A percentile compares a stretch with the other conserved stretches of the same genome.
phyloP scores from a whole-genome alignment of 352 stramenopile genomes.

The Globisporangium takayamanum region DNA sequence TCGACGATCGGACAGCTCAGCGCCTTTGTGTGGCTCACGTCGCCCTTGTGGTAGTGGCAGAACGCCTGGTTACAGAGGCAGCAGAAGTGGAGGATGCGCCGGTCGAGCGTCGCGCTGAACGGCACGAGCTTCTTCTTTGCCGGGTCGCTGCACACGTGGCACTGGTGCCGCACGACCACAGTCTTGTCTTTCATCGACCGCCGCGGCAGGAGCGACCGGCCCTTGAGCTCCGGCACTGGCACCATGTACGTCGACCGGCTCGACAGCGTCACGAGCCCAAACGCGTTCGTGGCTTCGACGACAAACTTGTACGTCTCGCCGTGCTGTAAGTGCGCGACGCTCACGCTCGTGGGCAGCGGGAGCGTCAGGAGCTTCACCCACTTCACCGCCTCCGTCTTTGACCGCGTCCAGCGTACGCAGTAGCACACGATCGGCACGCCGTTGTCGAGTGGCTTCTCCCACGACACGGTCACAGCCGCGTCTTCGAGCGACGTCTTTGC shows the following conservation, averaged over 20 bases:
- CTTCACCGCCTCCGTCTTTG: constrained; percentile 70
- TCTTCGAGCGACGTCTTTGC: constrained; percentile 49
- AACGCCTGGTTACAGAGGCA: constrained; percentile 75
- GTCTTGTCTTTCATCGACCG: constrained; percentile 29
- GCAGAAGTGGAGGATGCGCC: constrained; percentile 77
- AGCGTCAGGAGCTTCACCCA: constrained; percentile 70
- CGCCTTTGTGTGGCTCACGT: constrained; percentile 74
- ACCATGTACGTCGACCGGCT: constrained; percentile 85
- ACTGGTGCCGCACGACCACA: constrained; percentile 53
- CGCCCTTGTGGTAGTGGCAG: constrained; percentile 77
- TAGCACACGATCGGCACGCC: constrained; percentile 80
- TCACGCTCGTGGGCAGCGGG: constrained; percentile 56
- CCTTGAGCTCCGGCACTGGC: constrained; percentile 64
- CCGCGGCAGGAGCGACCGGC: constrained; percentile 34
- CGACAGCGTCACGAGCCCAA: constrained; percentile 65
- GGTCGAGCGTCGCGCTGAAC: constrained; percentile 57
- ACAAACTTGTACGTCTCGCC: constrained; percentile 84
- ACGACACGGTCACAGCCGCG: constrained; percentile 60
- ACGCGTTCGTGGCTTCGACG: constrained; percentile 76
- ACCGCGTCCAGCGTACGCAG: constrained; percentile 70
- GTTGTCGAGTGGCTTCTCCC: constrained; percentile 75
- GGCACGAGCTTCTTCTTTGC: constrained; percentile 58
- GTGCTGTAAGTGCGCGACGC: constrained; percentile 53
- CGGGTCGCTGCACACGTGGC: constrained; percentile 67
- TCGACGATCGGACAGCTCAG: constrained; percentile 76